Conservation (phyloP, 495 filamentous ascomycete genomes). For the Aspergillus sclerotiicarbonarius region DNA sequence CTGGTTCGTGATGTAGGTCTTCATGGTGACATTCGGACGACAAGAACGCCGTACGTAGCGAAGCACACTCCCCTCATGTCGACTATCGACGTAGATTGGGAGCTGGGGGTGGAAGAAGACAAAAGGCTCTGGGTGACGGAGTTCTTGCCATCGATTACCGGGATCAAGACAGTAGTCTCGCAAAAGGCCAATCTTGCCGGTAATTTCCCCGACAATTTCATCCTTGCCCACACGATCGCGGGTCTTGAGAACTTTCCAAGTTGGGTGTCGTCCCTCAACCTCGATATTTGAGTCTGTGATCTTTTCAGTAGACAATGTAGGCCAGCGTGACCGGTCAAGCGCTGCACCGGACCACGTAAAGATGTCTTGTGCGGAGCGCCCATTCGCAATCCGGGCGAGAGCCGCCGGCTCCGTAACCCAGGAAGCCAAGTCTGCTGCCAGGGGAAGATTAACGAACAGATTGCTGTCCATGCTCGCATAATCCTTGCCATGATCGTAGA, state of each 20-base stretch:
- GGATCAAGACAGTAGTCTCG: conserved; percentile 72
- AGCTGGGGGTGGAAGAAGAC: conserved; percentile 80
- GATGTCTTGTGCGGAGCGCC: conserved; percentile 42
- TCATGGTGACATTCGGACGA: conserved; percentile 75
- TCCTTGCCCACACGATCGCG: conserved; percentile 59
- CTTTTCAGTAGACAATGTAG: conserved; percentile 44
- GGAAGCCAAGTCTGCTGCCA: conserved; percentile 62
- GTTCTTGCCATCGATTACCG: conserved; percentile 69
- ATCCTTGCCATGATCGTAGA: conserved; percentile 60
- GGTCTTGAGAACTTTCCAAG: conserved; percentile 73
- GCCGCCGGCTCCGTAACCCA: conserved; percentile 69
- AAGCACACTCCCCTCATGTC: conserved; percentile 76
- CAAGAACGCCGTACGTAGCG: conserved; percentile 89
- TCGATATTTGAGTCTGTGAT: conserved; percentile 44
- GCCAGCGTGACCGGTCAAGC: conserved; percentile 55
- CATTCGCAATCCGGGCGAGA: conserved; percentile 40
- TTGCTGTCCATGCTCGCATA: conserved; percentile 53
- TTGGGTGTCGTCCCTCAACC: conserved; percentile 47
- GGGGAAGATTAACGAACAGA: conserved; percentile 63
- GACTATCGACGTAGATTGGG: conserved; percentile 87
- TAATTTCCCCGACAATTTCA: conserved; percentile 78
- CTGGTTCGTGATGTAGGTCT: conserved; percentile 72
- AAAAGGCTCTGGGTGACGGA: conserved; percentile 78
- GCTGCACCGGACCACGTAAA: conserved; percentile 52
- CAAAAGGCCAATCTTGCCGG: conserved; percentile 78